Conservation (phyloP, 345 rosid species). For the Garcia nutans region DNA sequence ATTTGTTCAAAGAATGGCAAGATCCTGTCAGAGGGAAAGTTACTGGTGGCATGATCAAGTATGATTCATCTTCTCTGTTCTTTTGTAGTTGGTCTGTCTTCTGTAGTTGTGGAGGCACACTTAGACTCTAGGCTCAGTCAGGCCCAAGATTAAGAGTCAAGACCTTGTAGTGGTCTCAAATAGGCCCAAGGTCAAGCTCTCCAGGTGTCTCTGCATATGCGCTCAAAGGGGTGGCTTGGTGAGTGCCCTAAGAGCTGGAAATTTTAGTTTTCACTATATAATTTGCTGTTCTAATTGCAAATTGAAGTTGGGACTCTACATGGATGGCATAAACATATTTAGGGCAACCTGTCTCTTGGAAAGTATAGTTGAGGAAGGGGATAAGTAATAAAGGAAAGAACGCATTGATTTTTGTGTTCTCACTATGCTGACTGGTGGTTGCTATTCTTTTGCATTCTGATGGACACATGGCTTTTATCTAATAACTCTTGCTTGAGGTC, state of each 20-base stretch:
- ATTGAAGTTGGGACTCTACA: neutral
- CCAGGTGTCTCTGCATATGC: neutral
- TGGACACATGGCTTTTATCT: neutral
- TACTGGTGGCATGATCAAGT: constrained; percentile 99
- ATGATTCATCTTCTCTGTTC: constrained; percentile 19
- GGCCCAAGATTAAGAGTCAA: too few relatives aligned
- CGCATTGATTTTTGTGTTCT: neutral
- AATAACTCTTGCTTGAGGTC: neutral
- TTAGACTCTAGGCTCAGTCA: too few relatives aligned
- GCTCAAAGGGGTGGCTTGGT: neutral
- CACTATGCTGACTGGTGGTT: neutral
- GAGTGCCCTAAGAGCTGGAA: too few relatives aligned
- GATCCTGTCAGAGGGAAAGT: constrained; percentile 89
- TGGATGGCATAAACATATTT: neutral
- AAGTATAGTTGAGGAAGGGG: neutral
- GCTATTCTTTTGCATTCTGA: neutral
- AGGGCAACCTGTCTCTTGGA: neutral
- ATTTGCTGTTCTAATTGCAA: neutral
- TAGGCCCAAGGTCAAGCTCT: too few relatives aligned
- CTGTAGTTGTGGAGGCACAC: neutral
- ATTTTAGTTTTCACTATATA: too few relatives aligned
- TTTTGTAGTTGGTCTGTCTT: neutral
- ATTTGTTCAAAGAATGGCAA: constrained; percentile 87
- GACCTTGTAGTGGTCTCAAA: too few relatives aligned
- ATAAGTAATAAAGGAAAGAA: neutral